Conservation (phyloP, 805 yeast genomes). For the Tetrapisispora nanseiensis region DNA sequence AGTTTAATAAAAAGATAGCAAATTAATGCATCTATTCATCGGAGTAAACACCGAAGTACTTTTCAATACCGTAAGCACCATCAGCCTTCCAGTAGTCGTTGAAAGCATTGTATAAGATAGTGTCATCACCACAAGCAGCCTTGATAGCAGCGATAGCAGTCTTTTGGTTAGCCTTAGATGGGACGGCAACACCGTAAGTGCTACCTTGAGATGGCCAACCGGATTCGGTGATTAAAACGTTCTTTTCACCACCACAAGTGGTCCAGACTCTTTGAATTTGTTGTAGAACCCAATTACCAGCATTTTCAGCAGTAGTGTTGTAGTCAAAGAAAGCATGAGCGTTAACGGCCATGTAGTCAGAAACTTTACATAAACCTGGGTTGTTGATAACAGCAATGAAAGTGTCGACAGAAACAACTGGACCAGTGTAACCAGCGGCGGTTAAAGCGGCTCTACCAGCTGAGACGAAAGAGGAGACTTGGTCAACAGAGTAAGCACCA, state of each 20-base stretch:
- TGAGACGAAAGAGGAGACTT: constrained; percentile 54
- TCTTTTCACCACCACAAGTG: constrained; percentile 69
- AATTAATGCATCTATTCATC: constrained; percentile 1
- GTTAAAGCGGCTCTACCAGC: constrained; percentile 64
- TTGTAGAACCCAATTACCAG: constrained; percentile 83
- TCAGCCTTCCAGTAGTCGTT: constrained; percentile 83
- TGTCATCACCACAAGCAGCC: constrained; percentile 53
- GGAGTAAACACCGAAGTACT: constrained; percentile 71
- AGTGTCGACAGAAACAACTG: constrained; percentile 92
- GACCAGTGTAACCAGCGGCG: constrained; percentile 82
- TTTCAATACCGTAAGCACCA: constrained; percentile 64
- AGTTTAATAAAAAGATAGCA: not conserved
- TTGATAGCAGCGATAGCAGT: constrained; percentile 63
- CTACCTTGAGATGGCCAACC: constrained; percentile 97
- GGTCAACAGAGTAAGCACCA: constrained; percentile 65
- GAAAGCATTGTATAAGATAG: constrained; percentile 73
- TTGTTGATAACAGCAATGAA: constrained; percentile 90
- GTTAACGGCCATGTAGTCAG: constrained; percentile 93
- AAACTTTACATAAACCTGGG: constrained; percentile 79
- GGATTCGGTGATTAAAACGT: constrained; percentile 76
- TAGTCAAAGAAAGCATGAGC: constrained; percentile 98
- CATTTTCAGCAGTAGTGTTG: constrained; percentile 58
- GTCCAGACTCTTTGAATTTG: constrained; percentile 87
- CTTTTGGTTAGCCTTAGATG: constrained; percentile 64
- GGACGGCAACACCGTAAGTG: constrained; percentile 71